Percentiles rank a stretch among this genome's conserved stretches.
Evolutionary conservation across 2,329 filamentous ascomycete genomes (phyloP).

Genomic region (Calonectria montana): DNA sequence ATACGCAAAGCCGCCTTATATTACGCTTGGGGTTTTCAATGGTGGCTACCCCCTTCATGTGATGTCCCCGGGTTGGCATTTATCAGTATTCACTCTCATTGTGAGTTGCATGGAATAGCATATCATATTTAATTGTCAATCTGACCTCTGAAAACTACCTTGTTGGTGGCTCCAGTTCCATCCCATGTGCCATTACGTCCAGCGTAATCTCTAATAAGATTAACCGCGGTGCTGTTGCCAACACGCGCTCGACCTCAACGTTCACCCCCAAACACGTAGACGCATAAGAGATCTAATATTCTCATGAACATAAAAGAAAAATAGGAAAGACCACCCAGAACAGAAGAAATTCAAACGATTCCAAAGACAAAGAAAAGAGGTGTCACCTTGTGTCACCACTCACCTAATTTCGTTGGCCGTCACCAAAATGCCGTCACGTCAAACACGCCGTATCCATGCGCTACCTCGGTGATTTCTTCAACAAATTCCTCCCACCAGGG

Average conservation of each 20-base stretch:
- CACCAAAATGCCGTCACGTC: neutral
- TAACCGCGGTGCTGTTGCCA: neutral
- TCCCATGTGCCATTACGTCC: conserved; percentile 2
- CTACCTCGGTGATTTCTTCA: neutral
- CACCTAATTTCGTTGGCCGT: neutral
- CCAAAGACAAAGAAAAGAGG: neutral
- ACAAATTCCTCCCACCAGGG: neutral
- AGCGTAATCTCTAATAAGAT: conserved; percentile 5
- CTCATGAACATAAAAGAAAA: neutral
- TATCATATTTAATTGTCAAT: neutral
- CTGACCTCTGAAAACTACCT: neutral
- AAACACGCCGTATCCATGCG: neutral
- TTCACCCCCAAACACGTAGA: neutral
- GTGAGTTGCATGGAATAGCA: neutral
- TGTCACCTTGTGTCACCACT: neutral
- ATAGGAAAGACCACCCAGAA: neutral
- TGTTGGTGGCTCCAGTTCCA: neutral
- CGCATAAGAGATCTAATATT: conserved; percentile 1
- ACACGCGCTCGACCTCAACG: neutral
- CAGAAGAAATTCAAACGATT: neutral
- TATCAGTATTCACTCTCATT: neutral
- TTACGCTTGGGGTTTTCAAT: neutral
- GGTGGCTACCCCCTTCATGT: neutral
- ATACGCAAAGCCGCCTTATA: too few relatives aligned
- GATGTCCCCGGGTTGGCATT: too few relatives aligned